phyloP scores from a whole-genome alignment of 345 rosid species.

The Citrus medica region DNA sequence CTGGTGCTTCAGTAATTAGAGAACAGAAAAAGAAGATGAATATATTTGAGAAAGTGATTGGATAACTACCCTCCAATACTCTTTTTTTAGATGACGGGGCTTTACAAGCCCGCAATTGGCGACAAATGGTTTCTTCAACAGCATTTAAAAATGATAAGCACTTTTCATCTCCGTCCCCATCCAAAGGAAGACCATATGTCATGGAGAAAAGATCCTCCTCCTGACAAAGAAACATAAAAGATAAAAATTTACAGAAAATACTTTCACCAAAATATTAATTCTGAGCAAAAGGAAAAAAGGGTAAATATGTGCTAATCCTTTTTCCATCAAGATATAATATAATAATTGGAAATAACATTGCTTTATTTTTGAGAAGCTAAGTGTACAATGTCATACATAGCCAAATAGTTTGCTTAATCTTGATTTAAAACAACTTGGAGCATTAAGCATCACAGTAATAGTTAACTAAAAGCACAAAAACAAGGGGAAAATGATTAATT shows the following conservation, averaged over 20 bases:
- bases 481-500: not conserved
- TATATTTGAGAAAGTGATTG: not conserved
- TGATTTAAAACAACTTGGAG: not conserved
- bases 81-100: constrained; percentile 60
- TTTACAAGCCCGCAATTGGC: constrained; percentile 88
- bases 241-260: not conserved
- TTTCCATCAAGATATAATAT: not conserved
- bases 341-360: not conserved
- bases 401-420: not conserved
- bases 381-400: not conserved
- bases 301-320: not conserved
- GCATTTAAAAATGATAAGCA: constrained; percentile 82
- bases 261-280: not conserved
- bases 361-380: not conserved
- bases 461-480: not conserved
- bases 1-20: not conserved
- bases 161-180: constrained; percentile 75
- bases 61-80: constrained; percentile 54
- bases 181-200: constrained; percentile 87
- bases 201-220: constrained; percentile 94
- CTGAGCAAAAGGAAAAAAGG: not conserved
- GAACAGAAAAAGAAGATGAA: not conserved
- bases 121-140: constrained; percentile 83
- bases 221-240: constrained; percentile 33
- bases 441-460: not conserved